A percentile compares a stretch with the other conserved stretches of the same genome.
Evolutionary conservation across 2,329 filamentous ascomycete species (phyloP).

Genomic region (Nemania bipapillata): DNA sequence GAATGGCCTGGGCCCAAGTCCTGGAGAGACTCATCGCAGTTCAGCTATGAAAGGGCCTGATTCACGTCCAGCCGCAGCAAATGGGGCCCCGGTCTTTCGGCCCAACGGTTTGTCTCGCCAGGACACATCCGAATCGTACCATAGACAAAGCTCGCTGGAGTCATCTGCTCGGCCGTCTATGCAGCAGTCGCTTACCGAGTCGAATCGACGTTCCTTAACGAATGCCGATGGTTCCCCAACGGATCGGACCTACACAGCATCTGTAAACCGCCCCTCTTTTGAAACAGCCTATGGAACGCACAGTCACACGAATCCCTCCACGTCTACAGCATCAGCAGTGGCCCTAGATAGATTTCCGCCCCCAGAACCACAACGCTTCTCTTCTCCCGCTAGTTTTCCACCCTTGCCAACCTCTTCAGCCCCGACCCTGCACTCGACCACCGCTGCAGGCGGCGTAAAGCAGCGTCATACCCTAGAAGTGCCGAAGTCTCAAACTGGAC

Average conservation of each 20-base stretch:
- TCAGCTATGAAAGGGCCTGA: conserved; percentile 23
- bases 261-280: conserved; percentile 33
- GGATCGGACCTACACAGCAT: conserved; percentile 35
- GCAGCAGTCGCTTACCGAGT: conserved; percentile 51
- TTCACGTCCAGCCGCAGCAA: conserved; percentile 18
- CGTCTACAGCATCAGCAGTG: conserved; percentile 43
- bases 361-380: conserved; percentile 67
- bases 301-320: conserved; percentile 40
- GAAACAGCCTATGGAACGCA: conserved; percentile 37
- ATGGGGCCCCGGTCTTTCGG: conserved; percentile 42
- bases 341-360: conserved; percentile 47
- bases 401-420: conserved; percentile 57
- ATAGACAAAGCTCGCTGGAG: conserved; percentile 51
- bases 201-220: conserved; percentile 49
- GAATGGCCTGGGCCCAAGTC: conserved; percentile 51
- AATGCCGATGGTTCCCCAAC: conserved; percentile 44
- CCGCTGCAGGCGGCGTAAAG: conserved; percentile 64
- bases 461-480: conserved; percentile 92
- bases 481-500: conserved; percentile 72
- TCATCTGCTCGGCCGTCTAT: conserved; percentile 50
- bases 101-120: conserved; percentile 33
- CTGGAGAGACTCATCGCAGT: conserved; percentile 34
- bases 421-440: conserved; percentile 62
- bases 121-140: conserved; percentile 50
- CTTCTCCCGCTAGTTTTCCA: conserved; percentile 70